Conservation (phyloP, 1,139 yeast genomes). For the Candida sojae region DNA sequence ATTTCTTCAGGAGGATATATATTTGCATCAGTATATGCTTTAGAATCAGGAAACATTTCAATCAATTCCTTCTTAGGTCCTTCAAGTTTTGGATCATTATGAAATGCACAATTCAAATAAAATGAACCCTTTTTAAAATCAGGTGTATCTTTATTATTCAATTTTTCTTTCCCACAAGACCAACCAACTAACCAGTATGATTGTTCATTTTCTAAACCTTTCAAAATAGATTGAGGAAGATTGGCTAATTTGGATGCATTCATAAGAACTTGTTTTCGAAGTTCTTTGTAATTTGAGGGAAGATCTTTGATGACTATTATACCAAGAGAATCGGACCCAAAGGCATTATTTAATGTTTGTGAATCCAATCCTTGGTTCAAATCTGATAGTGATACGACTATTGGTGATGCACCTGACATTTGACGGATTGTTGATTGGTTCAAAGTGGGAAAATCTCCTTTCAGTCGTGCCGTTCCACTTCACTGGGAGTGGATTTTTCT, state of each 20-base stretch:
- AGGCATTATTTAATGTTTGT: constrained; percentile 41
- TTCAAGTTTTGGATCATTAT: constrained; percentile 41
- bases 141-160: constrained; percentile 39
- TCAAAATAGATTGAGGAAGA: constrained; percentile 35
- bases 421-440: neutral
- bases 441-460: no score
- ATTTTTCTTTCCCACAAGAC: constrained; percentile 63
- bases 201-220: constrained; percentile 47
- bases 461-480: no score
- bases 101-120: constrained; percentile 62
- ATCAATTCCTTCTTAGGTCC: constrained; percentile 43
- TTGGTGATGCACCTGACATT: constrained; percentile 18
- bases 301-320: constrained; percentile 48
- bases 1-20: constrained; percentile 49
- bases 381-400: constrained; percentile 35
- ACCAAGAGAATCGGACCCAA: constrained; percentile 62
- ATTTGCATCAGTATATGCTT: constrained; percentile 51
- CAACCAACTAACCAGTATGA: constrained; percentile 59
- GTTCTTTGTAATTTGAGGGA: constrained; percentile 36
- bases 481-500: neutral
- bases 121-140: constrained; percentile 61
- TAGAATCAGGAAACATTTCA: constrained; percentile 32
- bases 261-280: constrained; percentile 46
- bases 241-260: constrained; percentile 49
- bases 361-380: constrained; percentile 35